phyloP scores from a whole-genome alignment of 768 basidiomycete genomes.

The Suillus placidus region DNA sequence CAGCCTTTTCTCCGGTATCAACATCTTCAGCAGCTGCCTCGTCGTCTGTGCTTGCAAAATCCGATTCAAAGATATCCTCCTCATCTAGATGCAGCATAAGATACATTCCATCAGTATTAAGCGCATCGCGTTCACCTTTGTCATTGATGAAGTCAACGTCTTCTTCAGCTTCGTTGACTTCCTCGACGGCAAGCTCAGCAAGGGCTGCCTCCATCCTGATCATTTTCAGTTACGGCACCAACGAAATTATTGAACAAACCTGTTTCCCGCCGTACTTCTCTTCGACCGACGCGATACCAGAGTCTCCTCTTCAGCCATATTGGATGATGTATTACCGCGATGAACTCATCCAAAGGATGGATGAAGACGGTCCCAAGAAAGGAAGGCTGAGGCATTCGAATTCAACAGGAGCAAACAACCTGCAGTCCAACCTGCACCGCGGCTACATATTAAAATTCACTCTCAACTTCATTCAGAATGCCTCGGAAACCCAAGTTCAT shows the following conservation, averaged over 20 bases:
- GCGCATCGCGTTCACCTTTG: conserved; percentile 47
- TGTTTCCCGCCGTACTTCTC: conserved; percentile 78
- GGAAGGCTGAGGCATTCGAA: conserved; percentile 19
- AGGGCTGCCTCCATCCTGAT: conserved; percentile 76
- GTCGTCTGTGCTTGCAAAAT: conserved; percentile 86
- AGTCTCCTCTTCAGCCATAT: conserved; percentile 13
- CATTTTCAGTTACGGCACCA: conserved; percentile 11
- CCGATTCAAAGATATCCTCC: conserved; percentile 79
- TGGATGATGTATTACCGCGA: neutral
- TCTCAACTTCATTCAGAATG: conserved; percentile 1
- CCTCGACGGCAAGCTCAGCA: conserved; percentile 53
- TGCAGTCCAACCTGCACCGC: neutral
- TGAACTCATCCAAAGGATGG: neutral
- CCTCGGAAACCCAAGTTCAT: conserved; percentile 29
- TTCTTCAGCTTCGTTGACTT: conserved; percentile 64
- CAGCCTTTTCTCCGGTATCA: conserved; percentile 58
- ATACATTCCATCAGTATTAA: neutral
- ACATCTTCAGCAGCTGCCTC: conserved; percentile 53
- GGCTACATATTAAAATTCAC: conserved; percentile 8
- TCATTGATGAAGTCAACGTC: conserved; percentile 71
- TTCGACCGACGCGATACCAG: conserved; percentile 52
- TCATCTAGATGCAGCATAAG: conserved; percentile 54
- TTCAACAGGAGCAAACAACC: conserved; percentile 28
- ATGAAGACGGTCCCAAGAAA: conserved; percentile 10
- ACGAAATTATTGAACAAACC: conserved; percentile 42